phyloP scores from a whole-genome alignment of 2,329 filamentous ascomycete species.

The Aspergillus amoenus region DNA sequence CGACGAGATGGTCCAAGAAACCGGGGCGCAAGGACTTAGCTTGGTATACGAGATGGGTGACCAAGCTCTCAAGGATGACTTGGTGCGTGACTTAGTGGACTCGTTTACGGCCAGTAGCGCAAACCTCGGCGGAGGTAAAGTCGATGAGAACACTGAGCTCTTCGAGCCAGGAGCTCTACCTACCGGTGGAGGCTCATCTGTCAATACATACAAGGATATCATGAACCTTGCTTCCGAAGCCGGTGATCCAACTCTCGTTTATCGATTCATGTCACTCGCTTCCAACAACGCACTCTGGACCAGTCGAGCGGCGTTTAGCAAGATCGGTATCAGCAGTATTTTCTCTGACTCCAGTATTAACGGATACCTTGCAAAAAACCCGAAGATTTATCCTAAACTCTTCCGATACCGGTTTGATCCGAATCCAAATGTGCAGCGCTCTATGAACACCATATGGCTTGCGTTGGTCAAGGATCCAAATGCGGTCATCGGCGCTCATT shows the following conservation, averaged over 20 bases:
- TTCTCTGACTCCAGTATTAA: conserved; percentile 76
- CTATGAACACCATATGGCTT: conserved; percentile 98
- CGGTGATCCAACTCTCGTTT: conserved; percentile 92
- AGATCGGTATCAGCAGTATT: conserved; percentile 89
- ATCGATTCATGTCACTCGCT: conserved; percentile 97
- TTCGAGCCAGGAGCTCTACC: conserved; percentile 89
- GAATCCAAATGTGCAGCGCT: conserved; percentile 85
- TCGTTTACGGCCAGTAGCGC: conserved; percentile 72
- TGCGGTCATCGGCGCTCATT: conserved; percentile 73
- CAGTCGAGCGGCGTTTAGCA: conserved; percentile 90
- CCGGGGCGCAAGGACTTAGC: conserved; percentile 85
- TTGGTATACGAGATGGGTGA: conserved; percentile 93
- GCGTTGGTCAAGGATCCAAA: conserved; percentile 87
- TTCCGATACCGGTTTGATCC: conserved; percentile 95
- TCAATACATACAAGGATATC: conserved; percentile 97
- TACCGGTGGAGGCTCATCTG: conserved; percentile 81
- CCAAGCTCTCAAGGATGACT: conserved; percentile 71
- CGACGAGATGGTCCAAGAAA: conserved; percentile 94
- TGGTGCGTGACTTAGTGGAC: conserved; percentile 83
- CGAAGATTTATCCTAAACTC: conserved; percentile 91
- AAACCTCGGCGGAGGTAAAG: conserved; percentile 69
- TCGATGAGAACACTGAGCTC: conserved; percentile 86
- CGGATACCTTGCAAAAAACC: conserved; percentile 72
- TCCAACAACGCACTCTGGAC: conserved; percentile 97
- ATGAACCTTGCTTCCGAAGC: conserved; percentile 94